A percentile compares a stretch with the other conserved stretches of the same genome.
phyloP scores from a whole-genome alignment of 805 yeast genomes.

The Metschnikowia henanensis region DNA sequence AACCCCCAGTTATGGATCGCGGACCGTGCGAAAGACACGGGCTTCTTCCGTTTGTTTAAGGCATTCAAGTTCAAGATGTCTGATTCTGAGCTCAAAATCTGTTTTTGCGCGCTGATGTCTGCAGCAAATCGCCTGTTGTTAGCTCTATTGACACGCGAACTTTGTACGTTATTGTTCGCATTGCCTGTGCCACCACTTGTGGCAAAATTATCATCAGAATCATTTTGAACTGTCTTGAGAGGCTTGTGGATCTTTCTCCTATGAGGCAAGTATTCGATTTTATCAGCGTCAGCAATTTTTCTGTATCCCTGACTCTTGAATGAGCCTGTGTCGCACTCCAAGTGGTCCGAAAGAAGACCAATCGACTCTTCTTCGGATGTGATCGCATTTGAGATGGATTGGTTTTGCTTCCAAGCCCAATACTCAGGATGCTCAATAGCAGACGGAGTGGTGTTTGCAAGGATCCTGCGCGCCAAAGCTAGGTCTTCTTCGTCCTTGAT shows the following conservation, averaged over 20 bases:
- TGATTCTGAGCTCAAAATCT: slow-evolving; percentile 74
- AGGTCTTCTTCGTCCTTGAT: slow-evolving; percentile 79
- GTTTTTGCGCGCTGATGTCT: slow-evolving; percentile 79
- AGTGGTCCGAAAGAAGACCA: slow-evolving; percentile 28
- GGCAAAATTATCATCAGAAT: slow-evolving; percentile 44
- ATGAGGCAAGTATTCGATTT: slow-evolving; percentile 79
- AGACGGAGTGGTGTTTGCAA: slow-evolving; percentile 24
- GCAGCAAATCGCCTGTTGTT: slow-evolving; percentile 87
- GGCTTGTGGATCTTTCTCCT: slow-evolving; percentile 68
- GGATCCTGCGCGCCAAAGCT: slow-evolving; percentile 46
- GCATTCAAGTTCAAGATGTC: slow-evolving; percentile 84
- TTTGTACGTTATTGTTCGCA: slow-evolving; percentile 44
- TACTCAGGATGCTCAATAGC: slow-evolving; percentile 43
- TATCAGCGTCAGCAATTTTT: slow-evolving; percentile 71
- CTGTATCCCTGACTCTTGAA: slow-evolving; percentile 72
- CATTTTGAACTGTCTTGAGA: slow-evolving; percentile 70
- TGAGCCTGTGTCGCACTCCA: slow-evolving; percentile 53
- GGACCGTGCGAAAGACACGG: slow-evolving; percentile 94
- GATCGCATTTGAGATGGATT: slow-evolving; percentile 22
- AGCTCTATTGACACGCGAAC: slow-evolving; percentile 85
- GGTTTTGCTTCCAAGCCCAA: slow-evolving; percentile 67
- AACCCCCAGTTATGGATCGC: slow-evolving; percentile 99
- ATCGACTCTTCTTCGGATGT: slow-evolving; percentile 28
- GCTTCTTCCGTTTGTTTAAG: slow-evolving; percentile 84
- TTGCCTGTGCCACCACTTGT: slow-evolving; percentile 10